Base-by-base conservation (phyloP, 1,284 basidiomycete genomes). In the Ustilago xerochloae region DNA sequence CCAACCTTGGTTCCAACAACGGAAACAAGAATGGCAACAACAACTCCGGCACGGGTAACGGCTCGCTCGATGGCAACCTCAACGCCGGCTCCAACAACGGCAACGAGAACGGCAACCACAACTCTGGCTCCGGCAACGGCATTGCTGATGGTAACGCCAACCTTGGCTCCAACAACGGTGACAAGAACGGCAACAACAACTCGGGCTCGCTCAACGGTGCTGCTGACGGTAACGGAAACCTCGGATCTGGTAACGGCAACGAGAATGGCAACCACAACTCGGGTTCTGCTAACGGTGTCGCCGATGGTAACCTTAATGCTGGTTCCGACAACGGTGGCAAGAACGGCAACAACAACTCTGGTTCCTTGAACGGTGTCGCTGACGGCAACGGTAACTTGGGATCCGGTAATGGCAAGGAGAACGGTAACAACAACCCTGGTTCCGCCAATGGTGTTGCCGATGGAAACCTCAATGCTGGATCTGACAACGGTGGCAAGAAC, bases 291-390 rank as follows among this genome's bases (percentile, higher is more conserved):
- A 55, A 62, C 20, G 59, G 59, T 26, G 29, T 12, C 26, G 16
- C 22, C 13, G 47, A 49, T 36, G 54, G 65, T 2, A 68, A 62
- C 38, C 22, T 20, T 15, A 68, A 68, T 30, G 9, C 28, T 4
- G 65, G 65, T n/a, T 49, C 49, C 24, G n/a, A 22, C 50, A 68
- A 69, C 16, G 66, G 66, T 5, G 51, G 59, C 39, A 9, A 48
- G 29, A 63, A 68, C 26, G 61, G 61, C 9, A 63, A 63, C 54
- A 12, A 24, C n/a, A 63, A 63, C 49, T 20, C 46, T 1, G 63
- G 63, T 12, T 30, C 52, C 1, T 46, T 47, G 38, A 66, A 66
- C 45, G 63, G 63, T 30, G 52, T 66, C 22, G 63, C 50, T 22
- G 59, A 52, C 46, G 59, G 64, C 2, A 67, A 62, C 38, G 28